Base-by-base conservation (phyloP, 192 early-diverging fungal genomes). In the Backusella luteola region DNA sequence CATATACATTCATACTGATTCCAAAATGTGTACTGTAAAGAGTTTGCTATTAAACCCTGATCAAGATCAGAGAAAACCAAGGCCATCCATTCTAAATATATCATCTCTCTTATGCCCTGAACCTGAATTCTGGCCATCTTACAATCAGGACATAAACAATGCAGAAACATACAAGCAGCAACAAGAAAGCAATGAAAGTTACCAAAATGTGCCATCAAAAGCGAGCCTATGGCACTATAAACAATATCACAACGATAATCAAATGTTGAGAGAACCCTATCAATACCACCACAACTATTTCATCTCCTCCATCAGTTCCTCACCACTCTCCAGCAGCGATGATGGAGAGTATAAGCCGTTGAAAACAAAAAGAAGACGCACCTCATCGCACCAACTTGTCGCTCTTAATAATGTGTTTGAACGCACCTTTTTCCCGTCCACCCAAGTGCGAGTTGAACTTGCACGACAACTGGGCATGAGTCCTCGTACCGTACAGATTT, bases 401-500 rank as follows among this genome's bases (percentile, higher is more conserved):
- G 87, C 88, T 59, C 87, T 96, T 32, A 91, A 93, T 79, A 79
- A 84, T 39, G 88, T 92, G 15, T 95, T 94, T 85, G 78, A 84
- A 32, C 79, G 79, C 66, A 93, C 91, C 56, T 87, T 87, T 38
- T 89, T 94, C 52, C 95, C 95, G 23, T 90, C 90, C 66, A 89
- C 90, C 14, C 87, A 90, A 34, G 83, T 86, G 67, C 85, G 91
- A 71, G 87, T 87, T 72, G 77, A 85, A 32, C 81, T 93, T 49
- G 91, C 87, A 6, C 84, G 84, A 41, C 87, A 91, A 73, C 83
- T 91, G 34, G 87, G 83, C 26, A 92, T 93, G 92, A 91, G 88
- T 8, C 87, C 90, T 6, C 88, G 92, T 56, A 88, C 89, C 0
- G 91, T 93, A 4, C 92, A 93, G 77, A 90, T 93, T 34, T 93